Base-by-base conservation (phyloP, 2,329 filamentous ascomycete genomes). In the Alternaria sp. region DNA sequence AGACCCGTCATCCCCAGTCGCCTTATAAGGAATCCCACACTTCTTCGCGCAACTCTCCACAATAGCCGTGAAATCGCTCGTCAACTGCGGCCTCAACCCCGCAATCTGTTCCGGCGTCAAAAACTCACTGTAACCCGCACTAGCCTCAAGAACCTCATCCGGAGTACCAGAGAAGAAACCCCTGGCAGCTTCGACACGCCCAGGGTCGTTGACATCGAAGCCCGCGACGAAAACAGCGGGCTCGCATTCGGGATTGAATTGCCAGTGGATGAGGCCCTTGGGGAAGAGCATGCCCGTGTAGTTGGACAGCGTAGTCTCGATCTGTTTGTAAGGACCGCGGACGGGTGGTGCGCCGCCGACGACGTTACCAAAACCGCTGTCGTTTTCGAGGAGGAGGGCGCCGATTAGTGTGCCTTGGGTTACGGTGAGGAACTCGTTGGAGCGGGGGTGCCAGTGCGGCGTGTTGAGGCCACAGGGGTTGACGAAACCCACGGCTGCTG, bases 401-500 rank as follows among this genome's bases (percentile, higher is more conserved):
- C 75, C 75, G 28, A 74, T 53, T 6, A 82, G 62, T 18, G 70
- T 76, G 50, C 79, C 79, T 37, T 77, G 70, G 23, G 78, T 76
- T 20, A 82, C 71, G 56, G 78, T 80, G 21, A 81, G 65, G 66
- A 81, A 78, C 64, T 82, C 81, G 37, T 78, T 79, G 14, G 80
- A 78, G 53, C 80, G 78, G 1, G 79, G 79, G 67, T 82, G 81
- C 45, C 76, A 78, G 67, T 82, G 81, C 1, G 79, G 79, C 5
- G 75, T 79, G 64, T 80, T 80, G 77, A 88, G 85, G 61, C 84
- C 86, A 70, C 86, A 88, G 37, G 75, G 79, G 33, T 81, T 79
- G 41, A 88, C 76, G 70, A 84, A 84, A 44, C 84, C 86, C 8
- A 88, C 76, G 3, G 85, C 84, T 80, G 86, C 85, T 61, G 82